phyloP scores from a whole-genome alignment of 2,329 filamentous ascomycete species.

The Chaetomium sp. region DNA sequence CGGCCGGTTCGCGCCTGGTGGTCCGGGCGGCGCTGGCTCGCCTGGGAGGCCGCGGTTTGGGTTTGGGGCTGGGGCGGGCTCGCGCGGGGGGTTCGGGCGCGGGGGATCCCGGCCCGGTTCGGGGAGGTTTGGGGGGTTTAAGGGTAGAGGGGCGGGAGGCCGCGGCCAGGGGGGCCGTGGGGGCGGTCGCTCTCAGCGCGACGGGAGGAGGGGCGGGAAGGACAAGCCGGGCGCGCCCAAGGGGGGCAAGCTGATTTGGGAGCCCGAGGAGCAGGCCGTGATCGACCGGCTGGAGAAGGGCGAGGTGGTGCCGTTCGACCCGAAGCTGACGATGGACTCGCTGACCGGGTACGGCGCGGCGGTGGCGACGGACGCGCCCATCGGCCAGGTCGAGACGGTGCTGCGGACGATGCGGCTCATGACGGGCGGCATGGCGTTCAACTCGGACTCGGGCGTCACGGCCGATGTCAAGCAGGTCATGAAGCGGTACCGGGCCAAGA shows the following conservation, averaged over 20 bases:
- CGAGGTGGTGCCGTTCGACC: constrained; percentile 38
- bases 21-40: neutral
- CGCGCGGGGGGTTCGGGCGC: neutral
- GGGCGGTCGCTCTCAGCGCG: neutral
- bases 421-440: constrained; percentile 43
- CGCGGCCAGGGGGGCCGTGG: neutral
- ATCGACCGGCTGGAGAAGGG: constrained; percentile 39
- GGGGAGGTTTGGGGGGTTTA: neutral
- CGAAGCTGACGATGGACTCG: constrained; percentile 39
- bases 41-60: constrained; percentile 2
- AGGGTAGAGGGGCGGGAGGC: neutral
- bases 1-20: neutral
- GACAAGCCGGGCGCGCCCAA: neutral
- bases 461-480: constrained; percentile 29
- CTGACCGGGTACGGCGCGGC: constrained; percentile 45
- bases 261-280: constrained; percentile 34
- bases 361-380: constrained; percentile 39
- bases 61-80: constrained; percentile 1
- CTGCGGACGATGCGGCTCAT: constrained; percentile 46
- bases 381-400: constrained; percentile 41
- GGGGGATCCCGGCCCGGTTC: neutral
- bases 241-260: constrained; percentile 26
- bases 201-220: neutral
- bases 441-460: constrained; percentile 36
- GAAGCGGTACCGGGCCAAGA: constrained; percentile 33